These are phyloP conservation scores for Achaetomium macrosporum DNA, from an alignment of 2,329 filamentous ascomycete species.

Conservation along the genomic window DNA sequence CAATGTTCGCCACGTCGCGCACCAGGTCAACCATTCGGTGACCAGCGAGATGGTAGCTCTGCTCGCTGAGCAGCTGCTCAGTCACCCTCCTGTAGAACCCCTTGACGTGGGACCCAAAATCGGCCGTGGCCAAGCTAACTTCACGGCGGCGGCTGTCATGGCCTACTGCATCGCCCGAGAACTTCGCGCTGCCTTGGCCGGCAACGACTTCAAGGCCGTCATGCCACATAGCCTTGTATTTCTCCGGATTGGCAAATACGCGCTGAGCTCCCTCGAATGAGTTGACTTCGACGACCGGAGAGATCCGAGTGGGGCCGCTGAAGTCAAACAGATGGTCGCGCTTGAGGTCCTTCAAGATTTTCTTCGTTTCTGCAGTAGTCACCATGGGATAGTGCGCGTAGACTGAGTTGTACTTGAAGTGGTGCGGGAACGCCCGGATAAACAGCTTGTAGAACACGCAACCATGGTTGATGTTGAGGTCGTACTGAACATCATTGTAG, in stretches of 20 bases:
- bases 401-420: slow-evolving; percentile 71
- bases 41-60: slow-evolving; percentile 56
- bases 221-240: slow-evolving; percentile 62
- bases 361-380: slow-evolving; percentile 64
- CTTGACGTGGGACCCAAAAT: slow-evolving; percentile 59
- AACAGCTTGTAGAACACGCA: slow-evolving; percentile 83
- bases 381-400: slow-evolving; percentile 75
- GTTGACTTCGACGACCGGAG: slow-evolving; percentile 48
- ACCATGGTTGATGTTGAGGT: slow-evolving; percentile 69
- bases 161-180: slow-evolving; percentile 45
- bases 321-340: slow-evolving; percentile 66
- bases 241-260: slow-evolving; percentile 53
- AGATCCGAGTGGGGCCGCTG: slow-evolving; percentile 49
- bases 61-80: slow-evolving; percentile 55
- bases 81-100: slow-evolving; percentile 61
- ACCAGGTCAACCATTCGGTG: slow-evolving; percentile 65
- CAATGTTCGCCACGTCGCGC: slow-evolving; percentile 63
- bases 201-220: slow-evolving; percentile 59
- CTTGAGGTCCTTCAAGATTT: slow-evolving; percentile 62
- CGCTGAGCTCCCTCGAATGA: slow-evolving; percentile 57
- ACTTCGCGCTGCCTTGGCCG: slow-evolving; percentile 50
- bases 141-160: slow-evolving; percentile 47
- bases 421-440: slow-evolving; percentile 70
- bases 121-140: slow-evolving; percentile 54
- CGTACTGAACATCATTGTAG: slow-evolving; percentile 67